These are phyloP conservation scores for Boletus coccyginus DNA, from an alignment of 768 basidiomycete species.

Conservation along the genomic window DNA sequence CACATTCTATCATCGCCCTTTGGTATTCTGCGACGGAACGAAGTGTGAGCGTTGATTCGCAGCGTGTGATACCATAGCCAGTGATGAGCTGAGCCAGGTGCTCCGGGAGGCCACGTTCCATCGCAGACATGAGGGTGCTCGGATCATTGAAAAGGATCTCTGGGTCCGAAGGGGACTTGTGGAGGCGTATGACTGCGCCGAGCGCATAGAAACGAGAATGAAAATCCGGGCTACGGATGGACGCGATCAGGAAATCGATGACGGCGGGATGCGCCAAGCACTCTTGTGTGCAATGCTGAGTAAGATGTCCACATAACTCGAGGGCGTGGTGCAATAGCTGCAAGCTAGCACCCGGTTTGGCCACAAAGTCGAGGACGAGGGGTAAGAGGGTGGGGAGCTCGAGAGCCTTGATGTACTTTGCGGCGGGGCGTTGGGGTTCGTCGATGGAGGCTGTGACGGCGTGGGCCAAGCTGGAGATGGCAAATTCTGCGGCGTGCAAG, in stretches of 20 bases:
- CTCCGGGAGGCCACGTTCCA: constrained; percentile 42
- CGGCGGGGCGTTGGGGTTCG: constrained; percentile 36
- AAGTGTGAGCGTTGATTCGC: constrained; percentile 48
- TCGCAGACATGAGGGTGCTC: constrained; percentile 39
- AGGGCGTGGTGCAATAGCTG: constrained; percentile 52
- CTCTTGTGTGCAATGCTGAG: constrained; percentile 43
- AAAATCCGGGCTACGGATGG: constrained; percentile 54
- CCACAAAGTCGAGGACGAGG: constrained; percentile 40
- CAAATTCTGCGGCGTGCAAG: constrained; percentile 45
- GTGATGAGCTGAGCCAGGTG: constrained; percentile 46
- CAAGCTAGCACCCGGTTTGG: constrained; percentile 40
- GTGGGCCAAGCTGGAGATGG: constrained; percentile 52
- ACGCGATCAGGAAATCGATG: constrained; percentile 52
- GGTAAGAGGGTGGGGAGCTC: constrained; percentile 45
- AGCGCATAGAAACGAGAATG: constrained; percentile 50
- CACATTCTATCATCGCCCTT: constrained; percentile 49
- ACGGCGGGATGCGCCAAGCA: constrained; percentile 44
- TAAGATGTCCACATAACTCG: constrained; percentile 42
- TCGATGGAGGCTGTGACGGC: constrained; percentile 44
- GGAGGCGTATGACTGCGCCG: constrained; percentile 51
- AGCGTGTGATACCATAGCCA: constrained; percentile 45
- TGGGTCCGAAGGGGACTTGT: constrained; percentile 39
- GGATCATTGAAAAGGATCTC: constrained; percentile 52
- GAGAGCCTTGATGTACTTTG: constrained; percentile 38
- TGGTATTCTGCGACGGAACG: constrained; percentile 43